A percentile compares a stretch with the other conserved stretches of the same genome.
Evolutionary conservation across 768 basidiomycete genomes (phyloP).

Genomic region (Gyrodon lividus): DNA sequence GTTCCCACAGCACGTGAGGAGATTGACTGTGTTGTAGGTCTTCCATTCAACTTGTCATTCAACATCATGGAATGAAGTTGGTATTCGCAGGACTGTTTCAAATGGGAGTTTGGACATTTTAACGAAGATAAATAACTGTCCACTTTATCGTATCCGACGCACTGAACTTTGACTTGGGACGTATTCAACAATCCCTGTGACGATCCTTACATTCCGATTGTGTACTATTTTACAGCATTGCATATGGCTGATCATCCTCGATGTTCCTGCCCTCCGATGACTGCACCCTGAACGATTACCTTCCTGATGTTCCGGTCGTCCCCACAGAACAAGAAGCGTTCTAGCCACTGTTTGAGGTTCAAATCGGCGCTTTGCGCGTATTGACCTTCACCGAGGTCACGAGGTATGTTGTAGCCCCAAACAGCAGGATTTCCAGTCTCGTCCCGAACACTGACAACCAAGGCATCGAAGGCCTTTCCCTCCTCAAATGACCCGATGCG

Average conservation of each 20-base stretch:
- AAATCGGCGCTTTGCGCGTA: slow-evolving; percentile 26
- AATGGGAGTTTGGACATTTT: slow-evolving; percentile 69
- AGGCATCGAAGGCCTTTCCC: slow-evolving; percentile 90
- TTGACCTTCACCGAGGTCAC: slow-evolving; percentile 35
- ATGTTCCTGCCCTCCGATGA: slow-evolving; percentile 67
- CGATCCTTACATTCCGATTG: background rate
- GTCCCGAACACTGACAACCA: slow-evolving; percentile 60
- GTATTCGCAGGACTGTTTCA: slow-evolving; percentile 64
- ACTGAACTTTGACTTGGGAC: slow-evolving; percentile 1
- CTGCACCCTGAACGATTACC: slow-evolving; percentile 81
- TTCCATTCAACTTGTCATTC: background rate
- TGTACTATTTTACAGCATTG: background rate
- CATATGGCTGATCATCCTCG: slow-evolving; percentile 5
- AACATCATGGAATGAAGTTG: background rate
- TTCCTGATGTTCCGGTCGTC: slow-evolving; percentile 80
- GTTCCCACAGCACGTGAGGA: slow-evolving; percentile 62
- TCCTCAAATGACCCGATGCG: slow-evolving; percentile 72
- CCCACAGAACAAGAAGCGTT: slow-evolving; percentile 83
- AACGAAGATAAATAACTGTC: slow-evolving; percentile 21
- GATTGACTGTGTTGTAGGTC: slow-evolving; percentile 58
- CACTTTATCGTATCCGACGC: background rate
- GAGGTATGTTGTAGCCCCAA: slow-evolving; percentile 38
- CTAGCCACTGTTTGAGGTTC: slow-evolving; percentile 58
- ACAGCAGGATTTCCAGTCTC: slow-evolving; percentile 56
- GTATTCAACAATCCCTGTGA: background rate